A percentile compares a stretch with the other conserved stretches of the same genome.
These are phyloP conservation scores for Corylus avellana DNA, from an alignment of 306 rosid genomes.

Conservation along the genomic window DNA sequence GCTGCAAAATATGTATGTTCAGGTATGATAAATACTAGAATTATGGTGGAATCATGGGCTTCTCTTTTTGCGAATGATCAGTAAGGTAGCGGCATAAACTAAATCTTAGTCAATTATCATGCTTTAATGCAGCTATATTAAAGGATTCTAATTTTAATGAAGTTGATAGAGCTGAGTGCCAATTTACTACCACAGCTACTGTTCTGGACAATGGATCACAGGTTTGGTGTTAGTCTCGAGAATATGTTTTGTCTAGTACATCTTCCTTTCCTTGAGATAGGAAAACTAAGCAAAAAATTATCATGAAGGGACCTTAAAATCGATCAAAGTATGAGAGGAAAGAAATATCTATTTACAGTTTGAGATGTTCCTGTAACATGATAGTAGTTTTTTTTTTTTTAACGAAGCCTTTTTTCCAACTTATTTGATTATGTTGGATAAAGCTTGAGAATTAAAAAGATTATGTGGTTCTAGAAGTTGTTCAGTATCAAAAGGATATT, in stretches of 20 bases:
- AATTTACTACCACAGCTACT: constrained; percentile 79
- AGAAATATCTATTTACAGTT: neutral
- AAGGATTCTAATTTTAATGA: constrained; percentile 86
- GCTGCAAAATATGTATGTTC: constrained; percentile 85
- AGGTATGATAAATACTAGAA: constrained; percentile 49
- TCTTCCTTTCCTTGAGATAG: neutral
- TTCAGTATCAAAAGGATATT: too few species aligned
- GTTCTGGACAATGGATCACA: constrained; percentile 86
- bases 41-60: neutral
- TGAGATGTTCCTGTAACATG: neutral
- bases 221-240: constrained; percentile 38
- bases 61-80: constrained; percentile 5
- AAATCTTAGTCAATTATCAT: constrained; percentile 3
- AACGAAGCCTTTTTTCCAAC: too few species aligned
- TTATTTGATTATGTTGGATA: too few species aligned
- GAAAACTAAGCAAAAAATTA: neutral
- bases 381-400: too few species aligned
- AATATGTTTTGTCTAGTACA: constrained; percentile 2
- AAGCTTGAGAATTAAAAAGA: too few species aligned
- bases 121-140: constrained; percentile 63
- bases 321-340: neutral
- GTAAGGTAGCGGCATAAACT: neutral
- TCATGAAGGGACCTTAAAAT: neutral
- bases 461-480: too few species aligned
- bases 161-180: constrained; percentile 95